Evolutionary conservation across 2,329 filamentous ascomycete genomes (phyloP), one percentile per base, ranked within the genome.

Genomic region (Arachnomyces sp.): DNA sequence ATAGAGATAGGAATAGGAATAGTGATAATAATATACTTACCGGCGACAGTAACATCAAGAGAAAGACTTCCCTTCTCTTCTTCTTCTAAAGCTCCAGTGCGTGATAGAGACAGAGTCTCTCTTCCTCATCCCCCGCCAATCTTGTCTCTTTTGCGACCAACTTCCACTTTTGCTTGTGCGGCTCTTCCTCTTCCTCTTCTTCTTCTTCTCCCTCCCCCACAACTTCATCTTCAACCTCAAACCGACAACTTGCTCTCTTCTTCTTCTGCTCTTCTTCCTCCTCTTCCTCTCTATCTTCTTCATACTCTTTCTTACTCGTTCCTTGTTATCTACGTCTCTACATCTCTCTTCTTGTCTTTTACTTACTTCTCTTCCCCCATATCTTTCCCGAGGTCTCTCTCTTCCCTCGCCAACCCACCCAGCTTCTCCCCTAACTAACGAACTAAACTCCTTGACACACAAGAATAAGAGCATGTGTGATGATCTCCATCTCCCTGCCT

Each of bases 371-470:
- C 25, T 28, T 31, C 29, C 35, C 17, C 39, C 43, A 16, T 25
- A 12, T 38, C 29, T 29, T 34, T 36, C 31, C 13, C 28, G 15
- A 14, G 17, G 3, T 16, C 31, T 35, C 32, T 21, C 32, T 11
- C 33, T 33, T 36, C 18, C 15, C 28, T n/a, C n/a, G n/a, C n/a
- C n/a, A n/a, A n/a, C n/a, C n/a, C n/a, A n/a, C 38, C 30, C 21
- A 17, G 17, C 38, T 39, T 15, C 16, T 30, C 33, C 30, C 36
- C 34, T 30, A 18, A 40, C 33, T 34, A 28, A 43, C 44, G 39
- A 37, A 44, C 43, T 50, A 43, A 34, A 38, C 40, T 38, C 39
- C 40, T 41, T 51, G 48, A 5, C 21, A 5, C 21, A 5, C 21
- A 9, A 25, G 5, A 25, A 25, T 9, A 25, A 25, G 21, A 25